Conservation (phyloP, 78 protist genomes). For the Protostelium mycophagum region DNA sequence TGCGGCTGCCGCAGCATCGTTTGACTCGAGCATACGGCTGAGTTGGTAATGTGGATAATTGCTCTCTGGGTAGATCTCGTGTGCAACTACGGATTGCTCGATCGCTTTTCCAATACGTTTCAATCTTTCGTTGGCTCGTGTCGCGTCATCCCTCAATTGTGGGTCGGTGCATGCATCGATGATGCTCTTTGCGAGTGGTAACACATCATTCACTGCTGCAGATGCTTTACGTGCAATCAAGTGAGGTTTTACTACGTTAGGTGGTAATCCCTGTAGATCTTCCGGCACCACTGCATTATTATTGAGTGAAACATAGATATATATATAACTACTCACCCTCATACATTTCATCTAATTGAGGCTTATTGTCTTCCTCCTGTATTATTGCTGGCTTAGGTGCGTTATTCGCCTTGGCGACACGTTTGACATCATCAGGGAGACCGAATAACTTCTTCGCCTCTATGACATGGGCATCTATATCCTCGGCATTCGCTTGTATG, state of each 20-base stretch:
- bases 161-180: not conserved
- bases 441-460: not conserved
- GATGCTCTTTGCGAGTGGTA: not conserved
- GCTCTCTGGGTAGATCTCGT: not conserved
- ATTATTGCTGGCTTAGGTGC: no score
- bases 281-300: not conserved
- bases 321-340: not conserved
- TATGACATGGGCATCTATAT: not conserved
- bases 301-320: no score
- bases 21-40: not conserved
- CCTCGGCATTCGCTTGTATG: not conserved
- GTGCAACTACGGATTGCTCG: not conserved
- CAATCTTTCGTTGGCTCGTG: not conserved
- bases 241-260: not conserved
- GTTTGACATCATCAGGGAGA: not conserved
- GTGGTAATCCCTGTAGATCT: not conserved
- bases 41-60: not conserved
- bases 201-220: not conserved
- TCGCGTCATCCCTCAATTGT: not conserved
- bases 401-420: not conserved
- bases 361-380: no score
- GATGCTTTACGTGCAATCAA: not conserved
- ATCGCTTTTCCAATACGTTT: not conserved
- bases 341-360: not conserved
- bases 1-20: not conserved